These are phyloP conservation scores for Eleusine coracana DNA, from an alignment of 176 grass and related monocot species.

Conservation along the genomic window DNA sequence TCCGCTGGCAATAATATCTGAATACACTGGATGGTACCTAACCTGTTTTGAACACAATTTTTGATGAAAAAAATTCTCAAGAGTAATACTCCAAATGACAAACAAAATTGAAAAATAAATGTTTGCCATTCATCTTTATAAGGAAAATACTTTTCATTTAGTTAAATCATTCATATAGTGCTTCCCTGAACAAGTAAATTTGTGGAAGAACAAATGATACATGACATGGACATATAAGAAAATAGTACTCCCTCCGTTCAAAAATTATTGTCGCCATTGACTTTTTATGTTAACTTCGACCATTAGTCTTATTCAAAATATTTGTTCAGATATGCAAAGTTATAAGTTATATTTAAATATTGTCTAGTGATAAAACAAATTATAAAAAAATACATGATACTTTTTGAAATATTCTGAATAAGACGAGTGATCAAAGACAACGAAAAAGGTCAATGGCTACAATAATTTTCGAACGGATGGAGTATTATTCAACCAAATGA, in stretches of 20 bases:
- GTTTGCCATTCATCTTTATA: background rate
- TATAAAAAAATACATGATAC: too few relatives aligned
- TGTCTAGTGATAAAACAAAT: too few relatives aligned
- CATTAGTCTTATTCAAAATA: too few relatives aligned
- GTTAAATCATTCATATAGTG: slow-evolving; percentile 16
- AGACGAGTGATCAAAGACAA: too few relatives aligned
- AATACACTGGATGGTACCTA: slow-evolving; percentile 78
- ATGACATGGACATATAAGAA: background rate
- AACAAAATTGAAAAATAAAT: background rate
- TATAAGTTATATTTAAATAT: too few relatives aligned
- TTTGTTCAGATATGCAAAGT: too few relatives aligned
- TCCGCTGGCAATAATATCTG: slow-evolving; percentile 88
- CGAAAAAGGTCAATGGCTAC: too few relatives aligned
- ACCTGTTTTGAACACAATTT: slow-evolving; percentile 51
- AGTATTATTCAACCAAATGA: slow-evolving; percentile 9
- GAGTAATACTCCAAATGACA: background rate
- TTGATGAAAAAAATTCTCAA: background rate
- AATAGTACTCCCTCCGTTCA: too few relatives aligned
- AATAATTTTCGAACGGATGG: too few relatives aligned
- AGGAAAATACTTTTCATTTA: slow-evolving; percentile 18
- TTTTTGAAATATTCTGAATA: too few relatives aligned
- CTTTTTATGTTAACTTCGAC: too few relatives aligned
- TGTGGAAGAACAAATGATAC: slow-evolving; percentile 21
- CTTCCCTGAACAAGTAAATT: slow-evolving; percentile 5
- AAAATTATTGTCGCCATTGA: too few relatives aligned